These are phyloP conservation scores for Globisporangium barbulae DNA, from an alignment of 352 stramenopile species.

Conservation along the genomic window DNA sequence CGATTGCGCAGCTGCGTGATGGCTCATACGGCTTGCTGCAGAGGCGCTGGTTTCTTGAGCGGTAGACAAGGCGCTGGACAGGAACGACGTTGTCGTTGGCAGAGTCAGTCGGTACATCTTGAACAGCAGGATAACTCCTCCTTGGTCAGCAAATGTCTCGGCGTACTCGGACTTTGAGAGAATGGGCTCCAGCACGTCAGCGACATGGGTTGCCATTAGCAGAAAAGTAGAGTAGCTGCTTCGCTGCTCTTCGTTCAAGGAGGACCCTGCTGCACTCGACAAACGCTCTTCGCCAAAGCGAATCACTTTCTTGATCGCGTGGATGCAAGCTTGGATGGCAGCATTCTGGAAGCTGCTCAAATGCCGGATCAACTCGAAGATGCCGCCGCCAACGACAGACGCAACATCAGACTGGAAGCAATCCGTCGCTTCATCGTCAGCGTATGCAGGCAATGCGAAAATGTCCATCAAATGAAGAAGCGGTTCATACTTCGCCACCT, in stretches of 20 bases:
- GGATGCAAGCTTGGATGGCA: constrained; percentile 85
- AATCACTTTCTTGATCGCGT: constrained; percentile 90
- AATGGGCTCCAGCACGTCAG: constrained; percentile 93
- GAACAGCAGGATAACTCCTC: constrained; percentile 88
- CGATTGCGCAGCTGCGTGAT: constrained; percentile 88
- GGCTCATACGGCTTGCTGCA: constrained; percentile 33
- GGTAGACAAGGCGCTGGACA: constrained; percentile 45
- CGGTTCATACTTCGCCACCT: constrained; percentile 89
- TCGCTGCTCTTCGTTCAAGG: not conserved
- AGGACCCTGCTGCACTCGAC: constrained; percentile 1
- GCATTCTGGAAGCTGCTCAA: constrained; percentile 84
- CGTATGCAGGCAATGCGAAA: constrained; percentile 91
- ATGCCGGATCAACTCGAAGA: constrained; percentile 97
- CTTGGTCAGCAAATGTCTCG: constrained; percentile 87
- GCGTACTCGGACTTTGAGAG: constrained; percentile 94
- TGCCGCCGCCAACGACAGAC: constrained; percentile 89
- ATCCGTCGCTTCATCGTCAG: constrained; percentile 69
- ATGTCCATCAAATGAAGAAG: constrained; percentile 89
- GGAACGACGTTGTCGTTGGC: constrained; percentile 74
- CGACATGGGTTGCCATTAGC: constrained; percentile 77
- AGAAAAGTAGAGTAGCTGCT: constrained; percentile 38
- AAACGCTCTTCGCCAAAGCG: constrained; percentile 68
- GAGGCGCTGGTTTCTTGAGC: constrained; percentile 10
- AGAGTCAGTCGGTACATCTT: constrained; percentile 89
- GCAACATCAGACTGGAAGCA: constrained; percentile 93